Percentiles rank a stretch among this genome's conserved stretches.
phyloP scores from a whole-genome alignment of 2,329 filamentous ascomycete genomes.

The Geosmithia putterillii region DNA sequence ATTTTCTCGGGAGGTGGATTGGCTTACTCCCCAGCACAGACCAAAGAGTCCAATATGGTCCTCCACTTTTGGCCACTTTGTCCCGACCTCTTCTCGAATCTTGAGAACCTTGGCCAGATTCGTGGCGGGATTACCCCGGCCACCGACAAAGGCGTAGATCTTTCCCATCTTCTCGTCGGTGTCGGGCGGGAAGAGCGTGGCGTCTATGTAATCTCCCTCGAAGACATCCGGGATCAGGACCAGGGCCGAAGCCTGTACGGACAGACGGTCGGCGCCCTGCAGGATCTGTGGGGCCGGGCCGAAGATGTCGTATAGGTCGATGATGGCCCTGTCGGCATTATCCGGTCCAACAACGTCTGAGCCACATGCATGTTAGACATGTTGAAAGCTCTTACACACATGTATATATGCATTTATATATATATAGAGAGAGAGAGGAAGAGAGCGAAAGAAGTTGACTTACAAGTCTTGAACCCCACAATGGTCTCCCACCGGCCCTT shows the following conservation, averaged over 20 bases:
- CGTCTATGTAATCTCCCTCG: slow-evolving; percentile 18
- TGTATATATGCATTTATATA: no score
- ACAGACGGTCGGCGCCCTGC: slow-evolving; percentile 33
- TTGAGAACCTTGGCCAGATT: not conserved
- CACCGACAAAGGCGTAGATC: slow-evolving; percentile 17
- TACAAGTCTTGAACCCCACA: slow-evolving; percentile 28
- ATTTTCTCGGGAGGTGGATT: not conserved
- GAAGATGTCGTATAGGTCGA: slow-evolving; percentile 36
- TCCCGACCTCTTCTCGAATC: slow-evolving; percentile 7
- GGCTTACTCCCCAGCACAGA: slow-evolving; percentile 32
- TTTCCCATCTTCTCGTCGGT: slow-evolving; percentile 27
- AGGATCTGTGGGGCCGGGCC: slow-evolving; percentile 30
- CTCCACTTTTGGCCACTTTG: slow-evolving; percentile 20
- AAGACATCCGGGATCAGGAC: slow-evolving; percentile 29
- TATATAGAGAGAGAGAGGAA: no score
- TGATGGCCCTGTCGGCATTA: slow-evolving; percentile 20
- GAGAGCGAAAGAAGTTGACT: no score
- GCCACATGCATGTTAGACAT: not conserved
- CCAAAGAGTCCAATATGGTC: slow-evolving; percentile 30
- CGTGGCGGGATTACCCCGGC: slow-evolving; percentile 1
- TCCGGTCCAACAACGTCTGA: slow-evolving; percentile 22
- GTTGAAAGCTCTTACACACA: no score
- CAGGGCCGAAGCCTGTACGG: slow-evolving; percentile 19
- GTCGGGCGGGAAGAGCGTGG: slow-evolving; percentile 23
- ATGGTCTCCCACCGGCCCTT: slow-evolving; percentile 27